Base-by-base conservation (phyloP, 306 rosid species). In the Trifolium fragiferum region DNA sequence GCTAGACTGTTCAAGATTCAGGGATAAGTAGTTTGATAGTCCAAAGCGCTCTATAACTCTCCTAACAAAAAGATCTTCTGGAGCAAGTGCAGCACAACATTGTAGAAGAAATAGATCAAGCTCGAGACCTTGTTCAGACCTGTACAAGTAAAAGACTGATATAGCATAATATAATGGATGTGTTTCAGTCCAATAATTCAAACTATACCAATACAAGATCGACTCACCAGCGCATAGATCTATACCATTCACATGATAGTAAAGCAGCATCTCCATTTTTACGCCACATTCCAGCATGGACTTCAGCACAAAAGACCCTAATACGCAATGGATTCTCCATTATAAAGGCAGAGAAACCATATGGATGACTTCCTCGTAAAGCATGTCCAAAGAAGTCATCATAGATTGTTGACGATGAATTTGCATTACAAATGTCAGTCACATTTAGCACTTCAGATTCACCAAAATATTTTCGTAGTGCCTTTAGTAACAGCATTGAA, bases 261-360 rank as follows among this genome's bases (percentile, higher is more conserved):
- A 87, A 51, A 66, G 96, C 93, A 72, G 91, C 82, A 75, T 95
- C 99, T 59, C 96, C 99, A 79, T 90, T 90, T 81, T 84, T 92
- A 78, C 93, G 87, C 99, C 99, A 92, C 93, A 90, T 92, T 84
- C 97, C 99, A 82, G 99, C 92, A 66, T 87, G 94, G 81, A 92
- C 92, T 84, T 92, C 82, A 33, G 99, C 97, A 89, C 98, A 95
- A 79, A 95, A 95, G 68, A 89, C 99, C 86, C 89, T 87, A 66
- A 90, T 89, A 66, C 97, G 90, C 73, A 95, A 84, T 25, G 96
- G 99, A 86, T 95, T 96, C 89, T 95, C 99, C 99, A 95, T 92
- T 49, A 89, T 77, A 73, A 78, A 90, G 35, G 98, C 87, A 83
- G 99, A 92, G 87, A 95, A 95, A 53, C 99, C 99, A 80, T 61